Percentiles rank a stretch among this genome's conserved stretches.
phyloP scores from a whole-genome alignment of 306 rosid genomes.

The Lathyrus sativus region DNA sequence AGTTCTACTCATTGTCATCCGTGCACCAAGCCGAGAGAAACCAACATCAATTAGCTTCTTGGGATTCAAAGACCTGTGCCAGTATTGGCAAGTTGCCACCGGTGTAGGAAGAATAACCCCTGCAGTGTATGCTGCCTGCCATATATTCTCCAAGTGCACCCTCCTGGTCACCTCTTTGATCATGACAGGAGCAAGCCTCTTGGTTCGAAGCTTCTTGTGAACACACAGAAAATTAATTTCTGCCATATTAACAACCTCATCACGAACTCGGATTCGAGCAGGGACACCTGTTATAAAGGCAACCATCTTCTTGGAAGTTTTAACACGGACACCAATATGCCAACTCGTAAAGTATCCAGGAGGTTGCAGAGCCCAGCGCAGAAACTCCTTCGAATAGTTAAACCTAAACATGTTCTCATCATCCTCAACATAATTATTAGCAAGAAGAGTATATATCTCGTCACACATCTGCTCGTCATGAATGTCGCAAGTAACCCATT shows the following conservation, averaged over 20 bases:
- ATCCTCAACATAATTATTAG: slow-evolving; percentile 89
- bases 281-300: slow-evolving; percentile 91
- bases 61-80: slow-evolving; percentile 96
- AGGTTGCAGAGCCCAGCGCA: slow-evolving; percentile 92
- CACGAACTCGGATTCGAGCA: slow-evolving; percentile 79
- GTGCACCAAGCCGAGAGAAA: slow-evolving; percentile 92
- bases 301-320: slow-evolving; percentile 83
- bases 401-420: slow-evolving; percentile 94
- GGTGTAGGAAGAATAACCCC: slow-evolving; percentile 97
- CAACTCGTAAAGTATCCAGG: slow-evolving; percentile 83
- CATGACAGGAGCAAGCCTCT: slow-evolving; percentile 99
- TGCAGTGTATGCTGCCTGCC: slow-evolving; percentile 98
- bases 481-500: slow-evolving; percentile 91
- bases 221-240: slow-evolving; percentile 92
- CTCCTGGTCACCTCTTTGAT: slow-evolving; percentile 97
- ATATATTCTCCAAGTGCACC: slow-evolving; percentile 92
- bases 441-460: slow-evolving; percentile 79
- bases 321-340: slow-evolving; percentile 96
- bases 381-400: slow-evolving; percentile 87
- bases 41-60: slow-evolving; percentile 97
- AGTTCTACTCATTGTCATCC: slow-evolving; percentile 98
- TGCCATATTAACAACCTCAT: slow-evolving; percentile 77
- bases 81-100: slow-evolving; percentile 85
- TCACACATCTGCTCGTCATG: slow-evolving; percentile 62
- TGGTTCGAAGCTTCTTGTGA: slow-evolving; percentile 92